Conservation (phyloP, 495 filamentous ascomycete genomes). For the Paragyromitra xinjiangensis region DNA sequence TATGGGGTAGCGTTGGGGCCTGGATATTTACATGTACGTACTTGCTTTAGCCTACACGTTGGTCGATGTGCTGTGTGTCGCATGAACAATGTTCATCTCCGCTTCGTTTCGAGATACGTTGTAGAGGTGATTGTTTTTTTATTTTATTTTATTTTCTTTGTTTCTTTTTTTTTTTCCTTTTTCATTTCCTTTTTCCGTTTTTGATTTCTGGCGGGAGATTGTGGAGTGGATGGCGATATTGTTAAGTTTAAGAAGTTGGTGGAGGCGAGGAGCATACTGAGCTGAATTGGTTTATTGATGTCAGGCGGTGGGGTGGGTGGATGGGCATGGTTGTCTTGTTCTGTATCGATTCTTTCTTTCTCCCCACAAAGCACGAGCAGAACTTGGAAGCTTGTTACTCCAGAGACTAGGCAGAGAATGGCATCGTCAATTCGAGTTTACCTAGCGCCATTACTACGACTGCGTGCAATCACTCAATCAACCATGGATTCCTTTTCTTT, state of each 20-base stretch:
- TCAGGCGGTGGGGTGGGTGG: conserved; percentile 4
- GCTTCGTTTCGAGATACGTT: conserved; percentile 22
- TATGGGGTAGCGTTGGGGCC: not conserved
- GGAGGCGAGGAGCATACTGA: not conserved
- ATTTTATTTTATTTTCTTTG: not conserved
- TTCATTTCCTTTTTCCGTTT: not conserved
- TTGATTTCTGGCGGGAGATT: not conserved
- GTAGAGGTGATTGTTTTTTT: not conserved
- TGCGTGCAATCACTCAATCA: conserved; percentile 7
- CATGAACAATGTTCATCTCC: conserved; percentile 29
- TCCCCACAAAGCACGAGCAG: not conserved
- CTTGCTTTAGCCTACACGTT: not conserved
- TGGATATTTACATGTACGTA: conserved; percentile 3
- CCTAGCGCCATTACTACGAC: conserved; percentile 22
- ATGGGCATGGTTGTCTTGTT: not conserved
- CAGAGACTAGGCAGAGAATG: not conserved
- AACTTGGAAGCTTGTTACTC: conserved; percentile 4
- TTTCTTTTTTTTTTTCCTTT: not conserved
- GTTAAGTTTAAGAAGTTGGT: not conserved
- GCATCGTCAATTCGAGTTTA: conserved; percentile 17
- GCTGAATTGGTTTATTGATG: conserved; percentile 3
- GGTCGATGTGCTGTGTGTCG: conserved; percentile 19
- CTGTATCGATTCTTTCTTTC: not conserved
- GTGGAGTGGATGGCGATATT: not conserved
- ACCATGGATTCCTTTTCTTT: conserved; percentile 11